phyloP scores from a whole-genome alignment of 2,329 filamentous ascomycete species.

The Penicillium verrucosum region DNA sequence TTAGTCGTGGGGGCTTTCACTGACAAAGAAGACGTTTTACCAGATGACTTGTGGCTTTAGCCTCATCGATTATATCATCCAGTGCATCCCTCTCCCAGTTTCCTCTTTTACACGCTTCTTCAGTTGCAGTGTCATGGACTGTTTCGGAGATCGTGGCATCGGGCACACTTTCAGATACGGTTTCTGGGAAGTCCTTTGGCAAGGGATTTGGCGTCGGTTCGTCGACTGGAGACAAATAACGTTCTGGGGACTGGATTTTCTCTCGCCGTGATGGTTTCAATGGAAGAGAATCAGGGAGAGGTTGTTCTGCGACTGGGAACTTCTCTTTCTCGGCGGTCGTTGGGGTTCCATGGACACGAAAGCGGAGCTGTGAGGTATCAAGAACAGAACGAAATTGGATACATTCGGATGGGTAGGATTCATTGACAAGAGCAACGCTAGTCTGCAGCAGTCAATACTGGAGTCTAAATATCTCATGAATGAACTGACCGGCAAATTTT shows the following conservation, averaged over 20 bases:
- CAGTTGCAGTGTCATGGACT: neutral
- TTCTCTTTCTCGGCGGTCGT: conserved; percentile 10
- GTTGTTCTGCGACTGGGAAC: conserved; percentile 7
- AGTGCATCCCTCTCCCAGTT: conserved; percentile 52
- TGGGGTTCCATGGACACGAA: conserved; percentile 35
- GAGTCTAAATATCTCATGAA: neutral
- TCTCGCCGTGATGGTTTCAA: conserved; percentile 29
- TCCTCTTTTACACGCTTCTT: neutral
- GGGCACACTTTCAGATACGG: neutral
- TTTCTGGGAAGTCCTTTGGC: neutral
- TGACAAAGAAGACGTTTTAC: conserved; percentile 23
- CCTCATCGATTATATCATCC: conserved; percentile 61
- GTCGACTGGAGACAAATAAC: conserved; percentile 13
- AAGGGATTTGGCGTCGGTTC: neutral
- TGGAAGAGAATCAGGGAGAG: conserved; percentile 19
- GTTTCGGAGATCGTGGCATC: neutral
- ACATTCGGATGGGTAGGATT: conserved; percentile 67
- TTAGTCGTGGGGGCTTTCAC: neutral
- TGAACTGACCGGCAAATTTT: conserved; percentile 47
- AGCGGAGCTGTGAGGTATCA: conserved; percentile 56
- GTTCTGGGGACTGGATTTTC: conserved; percentile 13
- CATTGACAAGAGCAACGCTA: conserved; percentile 58
- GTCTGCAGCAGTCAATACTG: conserved; percentile 25
- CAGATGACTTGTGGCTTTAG: conserved; percentile 59
- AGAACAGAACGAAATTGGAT: conserved; percentile 57